Percentiles rank a stretch among this genome's conserved stretches.
Evolutionary conservation across 352 stramenopile genomes (phyloP).

Genomic region (Pythium myriotylum): DNA sequence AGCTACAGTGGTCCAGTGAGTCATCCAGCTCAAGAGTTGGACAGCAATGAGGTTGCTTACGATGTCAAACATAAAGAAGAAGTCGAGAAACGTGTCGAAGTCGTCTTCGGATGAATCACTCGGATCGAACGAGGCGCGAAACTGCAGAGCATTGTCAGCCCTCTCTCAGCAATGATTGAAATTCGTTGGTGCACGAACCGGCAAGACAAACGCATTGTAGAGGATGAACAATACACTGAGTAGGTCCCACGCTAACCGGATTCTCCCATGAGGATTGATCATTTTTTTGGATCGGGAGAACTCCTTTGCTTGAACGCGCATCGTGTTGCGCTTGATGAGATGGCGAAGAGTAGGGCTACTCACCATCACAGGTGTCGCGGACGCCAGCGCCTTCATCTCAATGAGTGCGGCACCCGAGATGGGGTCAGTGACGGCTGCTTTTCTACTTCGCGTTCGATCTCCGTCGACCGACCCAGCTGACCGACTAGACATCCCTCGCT

Average conservation of each 20-base stretch:
- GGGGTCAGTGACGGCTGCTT: too few species aligned
- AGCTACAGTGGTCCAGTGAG: constrained; percentile 4
- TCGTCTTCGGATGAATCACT: constrained; percentile 28
- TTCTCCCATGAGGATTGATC: constrained; percentile 59
- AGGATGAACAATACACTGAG: constrained; percentile 75
- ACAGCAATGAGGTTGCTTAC: constrained; percentile 24
- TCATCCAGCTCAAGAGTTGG: not conserved
- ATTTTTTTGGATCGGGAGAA: constrained; percentile 36
- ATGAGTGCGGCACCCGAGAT: too few species aligned
- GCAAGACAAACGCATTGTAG: constrained; percentile 70
- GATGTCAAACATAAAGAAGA: constrained; percentile 70
- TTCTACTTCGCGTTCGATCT: not conserved
- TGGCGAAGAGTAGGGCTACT: not conserved
- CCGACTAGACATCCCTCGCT: not conserved
- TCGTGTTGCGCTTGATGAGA: constrained; percentile 24
- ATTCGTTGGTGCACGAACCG: too few species aligned
- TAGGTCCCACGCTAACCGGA: constrained; percentile 68
- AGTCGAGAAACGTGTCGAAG: constrained; percentile 56
- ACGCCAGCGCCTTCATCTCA: not conserved
- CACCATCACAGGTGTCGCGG: not conserved
- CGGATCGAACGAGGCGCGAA: constrained; percentile 63
- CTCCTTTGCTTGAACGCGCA: constrained; percentile 12
- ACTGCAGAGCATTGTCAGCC: constrained; percentile 29
- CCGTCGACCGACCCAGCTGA: not conserved
- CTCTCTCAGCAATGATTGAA: too few species aligned